Base-by-base conservation (phyloP, 2,329 filamentous ascomycete genomes). In the Arthrobotrys sphaeroides region DNA sequence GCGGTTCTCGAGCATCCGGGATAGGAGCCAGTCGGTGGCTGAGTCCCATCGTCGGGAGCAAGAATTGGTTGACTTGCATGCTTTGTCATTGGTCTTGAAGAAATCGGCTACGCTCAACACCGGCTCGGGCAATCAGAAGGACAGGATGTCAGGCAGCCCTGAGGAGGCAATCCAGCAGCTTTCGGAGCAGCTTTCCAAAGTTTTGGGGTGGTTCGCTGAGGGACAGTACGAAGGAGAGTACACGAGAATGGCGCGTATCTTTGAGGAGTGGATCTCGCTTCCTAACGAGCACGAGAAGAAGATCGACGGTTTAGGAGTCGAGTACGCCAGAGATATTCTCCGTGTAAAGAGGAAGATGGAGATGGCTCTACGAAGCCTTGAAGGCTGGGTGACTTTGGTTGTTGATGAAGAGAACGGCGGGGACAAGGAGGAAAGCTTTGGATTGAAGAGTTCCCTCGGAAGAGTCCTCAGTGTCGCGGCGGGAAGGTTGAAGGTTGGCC, bases 81-180 rank as follows among this genome's bases (percentile, higher is more conserved):
- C 73, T 2, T 36, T 76, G 31, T 65, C 65, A 2, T 47, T 76
- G n/a, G 60, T 76, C 12, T 43, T 76, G 28, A 66, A 70, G 9
- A 60, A 60, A 13, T 38, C 64, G 0, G 31, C 65, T 2, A 43
- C 38, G 28, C 60, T 55, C 9, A 60, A 43, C 22, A 40, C 60
- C 5, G 40, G 36, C 4, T 40, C 40, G n/a, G 26, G 38, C 33
- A 47, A 62, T 42, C 53, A 43, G 31, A 76, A 64, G 49, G 60
- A 76, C 18, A 69, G 57, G 22, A 31, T 76, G 5, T 66, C 60
- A 5, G 18, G 33, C 31, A 70, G 36, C 16, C 65, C 73, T 24
- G 73, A 76, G 36, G 73, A 76, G 33, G 66, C 57, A n/a, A 76
- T 76, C 47, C 73, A 76, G 40, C 49, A 53, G 36, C 66, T 76